Conservation (phyloP, 2,329 filamentous ascomycete species). For the Domatiomyces catenatus region DNA sequence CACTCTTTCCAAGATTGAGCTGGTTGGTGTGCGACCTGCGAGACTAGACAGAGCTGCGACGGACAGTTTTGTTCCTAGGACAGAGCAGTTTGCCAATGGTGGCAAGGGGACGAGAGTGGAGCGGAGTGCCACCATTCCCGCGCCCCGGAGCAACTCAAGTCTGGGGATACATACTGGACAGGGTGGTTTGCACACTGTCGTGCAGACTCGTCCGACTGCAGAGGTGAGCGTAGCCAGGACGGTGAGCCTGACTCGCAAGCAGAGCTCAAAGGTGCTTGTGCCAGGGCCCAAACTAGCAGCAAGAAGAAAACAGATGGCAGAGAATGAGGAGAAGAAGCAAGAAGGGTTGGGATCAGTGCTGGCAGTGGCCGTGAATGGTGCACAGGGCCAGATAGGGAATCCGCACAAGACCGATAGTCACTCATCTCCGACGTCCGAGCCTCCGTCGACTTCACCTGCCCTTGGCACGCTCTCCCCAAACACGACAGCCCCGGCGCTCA, state of each 20-base stretch:
- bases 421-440: background rate
- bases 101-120: background rate
- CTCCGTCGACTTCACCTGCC: background rate
- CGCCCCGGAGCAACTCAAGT: background rate
- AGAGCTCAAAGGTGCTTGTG: slow-evolving; percentile 10
- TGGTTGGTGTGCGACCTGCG: slow-evolving; percentile 7
- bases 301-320: slow-evolving; percentile 1
- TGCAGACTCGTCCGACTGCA: slow-evolving; percentile 4
- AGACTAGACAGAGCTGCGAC: slow-evolving; percentile 8
- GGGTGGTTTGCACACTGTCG: background rate
- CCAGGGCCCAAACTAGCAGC: slow-evolving; percentile 6
- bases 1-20: slow-evolving; percentile 12
- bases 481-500: background rate
- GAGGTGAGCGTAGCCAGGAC: slow-evolving; percentile 15
- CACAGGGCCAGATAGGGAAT: background rate
- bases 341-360: background rate
- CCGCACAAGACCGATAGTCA: background rate
- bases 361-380: background rate
- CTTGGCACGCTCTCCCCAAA: background rate
- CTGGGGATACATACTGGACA: background rate
- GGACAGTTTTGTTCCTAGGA: slow-evolving; percentile 1
- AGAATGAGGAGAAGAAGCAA: background rate
- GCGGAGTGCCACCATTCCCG: background rate
- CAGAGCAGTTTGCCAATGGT: background rate
- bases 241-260: slow-evolving; percentile 13